These are phyloP conservation scores for Limonium bicolor DNA, from an alignment of 148 eudicot genomes.

Conservation along the genomic window DNA sequence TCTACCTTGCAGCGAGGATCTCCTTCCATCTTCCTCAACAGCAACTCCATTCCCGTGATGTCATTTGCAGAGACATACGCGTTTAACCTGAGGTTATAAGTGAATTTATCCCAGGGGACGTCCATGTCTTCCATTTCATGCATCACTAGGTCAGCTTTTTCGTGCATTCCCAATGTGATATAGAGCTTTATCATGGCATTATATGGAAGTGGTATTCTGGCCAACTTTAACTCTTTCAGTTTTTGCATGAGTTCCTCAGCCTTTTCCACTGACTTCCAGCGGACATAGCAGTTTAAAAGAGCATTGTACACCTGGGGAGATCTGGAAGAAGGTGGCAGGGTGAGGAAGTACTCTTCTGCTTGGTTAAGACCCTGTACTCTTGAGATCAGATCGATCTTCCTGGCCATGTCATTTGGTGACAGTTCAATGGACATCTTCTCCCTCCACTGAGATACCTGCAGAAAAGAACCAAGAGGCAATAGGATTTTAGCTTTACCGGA, in stretches of 20 bases:
- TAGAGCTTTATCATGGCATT: conserved; percentile 32
- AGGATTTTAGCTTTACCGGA: too few relatives aligned
- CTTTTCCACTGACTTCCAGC: conserved; percentile 16
- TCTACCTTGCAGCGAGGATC: conserved; percentile 8
- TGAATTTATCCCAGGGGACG: conserved; percentile 8
- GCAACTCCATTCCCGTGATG: conserved; percentile 20
- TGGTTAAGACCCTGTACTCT: conserved; percentile 16
- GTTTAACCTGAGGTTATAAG: conserved; percentile 13
- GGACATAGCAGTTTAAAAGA: conserved; percentile 26
- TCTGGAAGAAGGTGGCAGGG: conserved; percentile 9
- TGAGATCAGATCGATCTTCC: conserved; percentile 13
- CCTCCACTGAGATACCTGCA: conserved; percentile 36
- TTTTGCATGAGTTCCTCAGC: conserved; percentile 32
- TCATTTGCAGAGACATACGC: conserved; percentile 18
- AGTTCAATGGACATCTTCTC: neutral
- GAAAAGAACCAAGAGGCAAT: neutral
- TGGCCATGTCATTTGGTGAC: conserved; percentile 8
- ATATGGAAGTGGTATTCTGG: conserved; percentile 3
- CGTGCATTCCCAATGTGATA: conserved; percentile 11
- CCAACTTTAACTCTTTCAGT: conserved; percentile 13
- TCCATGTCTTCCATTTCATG: conserved; percentile 27
- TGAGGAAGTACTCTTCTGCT: conserved; percentile 16
- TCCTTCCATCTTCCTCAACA: conserved; percentile 24
- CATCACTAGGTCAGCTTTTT: conserved; percentile 17
- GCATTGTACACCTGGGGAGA: conserved; percentile 12